phyloP scores from a whole-genome alignment of 139 green algal genomes.

The Marvania coccoides region DNA sequence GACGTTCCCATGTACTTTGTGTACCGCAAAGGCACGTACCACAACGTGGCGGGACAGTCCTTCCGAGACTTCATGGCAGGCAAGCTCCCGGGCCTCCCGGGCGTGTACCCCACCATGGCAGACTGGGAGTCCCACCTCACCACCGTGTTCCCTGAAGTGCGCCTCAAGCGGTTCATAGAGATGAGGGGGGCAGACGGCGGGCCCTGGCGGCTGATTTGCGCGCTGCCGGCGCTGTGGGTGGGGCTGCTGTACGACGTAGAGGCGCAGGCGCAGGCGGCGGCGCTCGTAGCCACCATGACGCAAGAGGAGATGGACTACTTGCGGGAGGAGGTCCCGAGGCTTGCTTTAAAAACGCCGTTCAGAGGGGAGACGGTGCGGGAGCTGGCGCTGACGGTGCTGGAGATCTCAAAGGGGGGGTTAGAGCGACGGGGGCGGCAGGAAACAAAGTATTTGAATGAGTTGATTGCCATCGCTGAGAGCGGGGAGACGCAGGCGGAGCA shows the following conservation, averaged over 20 bases:
- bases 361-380: slow-evolving; percentile 76
- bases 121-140: slow-evolving; percentile 97
- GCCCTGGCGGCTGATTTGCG: slow-evolving; percentile 84
- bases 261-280: slow-evolving; percentile 44
- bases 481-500: slow-evolving; percentile 56
- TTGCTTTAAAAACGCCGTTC: slow-evolving; percentile 85
- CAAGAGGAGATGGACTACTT: slow-evolving; percentile 70
- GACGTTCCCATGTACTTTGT: slow-evolving; percentile 99
- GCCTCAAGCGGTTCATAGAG: slow-evolving; percentile 93
- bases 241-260: slow-evolving; percentile 87
- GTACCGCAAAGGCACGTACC: slow-evolving; percentile 87
- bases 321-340: slow-evolving; percentile 42
- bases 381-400: slow-evolving; percentile 60
- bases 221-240: slow-evolving; percentile 88
- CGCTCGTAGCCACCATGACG: slow-evolving; percentile 77
- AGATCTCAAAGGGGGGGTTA: slow-evolving; percentile 73
- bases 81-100: slow-evolving; percentile 70
- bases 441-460: slow-evolving; percentile 64
- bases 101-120: slow-evolving; percentile 73
- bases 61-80: slow-evolving; percentile 92
- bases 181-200: slow-evolving; percentile 96
- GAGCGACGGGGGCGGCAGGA: slow-evolving; percentile 73
- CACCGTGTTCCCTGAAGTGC: slow-evolving; percentile 94
- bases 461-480: slow-evolving; percentile 54
- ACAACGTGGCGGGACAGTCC: slow-evolving; percentile 67